Percentiles rank a stretch among this genome's conserved stretches.
Conservation (phyloP, 2,329 filamentous ascomycete species). For the Aspergillus ruber region DNA sequence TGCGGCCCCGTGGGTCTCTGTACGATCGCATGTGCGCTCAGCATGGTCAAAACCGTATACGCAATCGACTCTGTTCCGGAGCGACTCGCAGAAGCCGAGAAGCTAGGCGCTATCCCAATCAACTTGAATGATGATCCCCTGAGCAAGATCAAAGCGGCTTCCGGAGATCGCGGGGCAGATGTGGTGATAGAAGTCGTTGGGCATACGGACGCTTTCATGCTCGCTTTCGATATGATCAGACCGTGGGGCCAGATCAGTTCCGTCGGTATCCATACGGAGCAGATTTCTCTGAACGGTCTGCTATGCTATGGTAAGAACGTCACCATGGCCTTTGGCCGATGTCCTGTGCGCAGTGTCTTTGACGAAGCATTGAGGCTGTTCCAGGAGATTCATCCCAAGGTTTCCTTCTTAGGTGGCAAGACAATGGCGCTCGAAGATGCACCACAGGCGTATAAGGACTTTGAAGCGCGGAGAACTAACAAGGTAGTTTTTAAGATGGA, state of each 20-base stretch:
- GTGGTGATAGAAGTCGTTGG: constrained; percentile 70
- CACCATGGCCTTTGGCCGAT: background rate
- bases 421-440: background rate
- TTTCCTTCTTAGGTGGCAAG: background rate
- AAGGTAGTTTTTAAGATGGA: background rate
- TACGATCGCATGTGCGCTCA: constrained; percentile 63
- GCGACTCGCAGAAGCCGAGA: constrained; percentile 61
- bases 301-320: background rate
- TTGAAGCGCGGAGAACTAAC: background rate
- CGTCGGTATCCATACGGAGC: constrained; percentile 61
- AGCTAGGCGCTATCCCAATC: constrained; percentile 68
- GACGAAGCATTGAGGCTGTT: background rate
- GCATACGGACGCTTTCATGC: constrained; percentile 56
- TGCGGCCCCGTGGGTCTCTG: constrained; percentile 78
- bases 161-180: constrained; percentile 71
- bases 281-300: constrained; percentile 19
- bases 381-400: background rate
- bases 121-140: constrained; percentile 62
- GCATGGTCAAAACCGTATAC: constrained; percentile 63
- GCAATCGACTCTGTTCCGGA: constrained; percentile 68
- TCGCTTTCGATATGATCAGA: constrained; percentile 60
- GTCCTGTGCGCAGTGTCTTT: background rate
- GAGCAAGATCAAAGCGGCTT: constrained; percentile 63
- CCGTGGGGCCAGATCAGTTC: constrained; percentile 64
- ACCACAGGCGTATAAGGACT: background rate